A percentile compares a stretch with the other conserved stretches of the same genome.
These are phyloP conservation scores for Epichloe sibirici DNA, from an alignment of 2,329 filamentous ascomycete genomes.

Conservation along the genomic window DNA sequence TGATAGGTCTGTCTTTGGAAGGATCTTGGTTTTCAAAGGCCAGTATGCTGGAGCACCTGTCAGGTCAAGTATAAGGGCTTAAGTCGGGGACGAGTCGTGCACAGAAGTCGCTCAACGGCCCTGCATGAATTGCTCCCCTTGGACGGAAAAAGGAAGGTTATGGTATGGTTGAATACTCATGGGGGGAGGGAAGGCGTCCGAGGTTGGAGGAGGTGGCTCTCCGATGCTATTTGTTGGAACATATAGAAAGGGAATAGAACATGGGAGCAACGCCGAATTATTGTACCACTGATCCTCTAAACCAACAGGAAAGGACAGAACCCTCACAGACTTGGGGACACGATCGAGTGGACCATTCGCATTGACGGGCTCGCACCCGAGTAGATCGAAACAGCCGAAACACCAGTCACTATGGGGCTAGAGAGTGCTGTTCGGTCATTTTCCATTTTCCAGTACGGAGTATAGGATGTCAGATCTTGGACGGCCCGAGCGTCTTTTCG, in stretches of 20 bases:
- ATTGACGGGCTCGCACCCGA: constrained; percentile 7
- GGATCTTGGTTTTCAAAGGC: background rate
- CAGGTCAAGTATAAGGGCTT: background rate
- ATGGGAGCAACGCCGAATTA: background rate
- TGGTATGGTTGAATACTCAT: background rate
- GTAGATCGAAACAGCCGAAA: constrained; percentile 12
- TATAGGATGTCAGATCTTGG: constrained; percentile 8
- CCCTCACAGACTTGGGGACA: constrained; percentile 5
- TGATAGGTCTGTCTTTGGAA: background rate
- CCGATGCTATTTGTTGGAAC: constrained; percentile 6
- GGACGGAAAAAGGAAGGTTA: background rate
- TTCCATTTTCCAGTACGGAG: constrained; percentile 1
- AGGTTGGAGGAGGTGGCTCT: constrained; percentile 5
- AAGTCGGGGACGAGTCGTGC: background rate
- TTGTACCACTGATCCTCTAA: background rate
- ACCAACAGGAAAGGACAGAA: background rate
- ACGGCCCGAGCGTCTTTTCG: constrained; percentile 10
- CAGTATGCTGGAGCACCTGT: background rate
- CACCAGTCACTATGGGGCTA: constrained; percentile 6
- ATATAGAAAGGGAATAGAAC: background rate
- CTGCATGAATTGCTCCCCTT: background rate
- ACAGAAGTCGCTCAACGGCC: background rate
- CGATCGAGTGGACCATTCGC: constrained; percentile 10
- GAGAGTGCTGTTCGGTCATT: constrained; percentile 2
- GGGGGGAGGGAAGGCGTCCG: background rate